A percentile compares a stretch with the other conserved stretches of the same genome.
phyloP scores from a whole-genome alignment of 1,284 basidiomycete genomes.

The Malassezia sp. region DNA sequence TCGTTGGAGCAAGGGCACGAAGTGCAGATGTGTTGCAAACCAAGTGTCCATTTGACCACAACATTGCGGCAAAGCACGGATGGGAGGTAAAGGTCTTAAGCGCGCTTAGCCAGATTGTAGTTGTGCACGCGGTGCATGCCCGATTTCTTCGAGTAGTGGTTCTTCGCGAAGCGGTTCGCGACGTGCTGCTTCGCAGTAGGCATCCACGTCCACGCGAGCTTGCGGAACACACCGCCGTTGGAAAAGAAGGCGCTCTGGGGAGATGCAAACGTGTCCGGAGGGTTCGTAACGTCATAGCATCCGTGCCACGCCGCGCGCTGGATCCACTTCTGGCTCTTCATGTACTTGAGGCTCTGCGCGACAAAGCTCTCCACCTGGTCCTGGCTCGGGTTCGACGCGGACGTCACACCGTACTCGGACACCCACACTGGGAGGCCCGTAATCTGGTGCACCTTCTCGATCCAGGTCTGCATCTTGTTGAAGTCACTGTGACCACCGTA shows the following conservation, averaged over 20 bases:
- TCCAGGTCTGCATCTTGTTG: constrained; percentile 29
- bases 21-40: no score
- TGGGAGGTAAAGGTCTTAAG: no score
- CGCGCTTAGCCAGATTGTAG: no score
- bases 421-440: constrained; percentile 32
- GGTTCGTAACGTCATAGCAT: constrained; percentile 26
- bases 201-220: constrained; percentile 3
- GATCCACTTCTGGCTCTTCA: constrained; percentile 25
- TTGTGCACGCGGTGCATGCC: no score
- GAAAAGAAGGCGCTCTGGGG: constrained; percentile 28
- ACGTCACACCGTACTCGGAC: constrained; percentile 41
- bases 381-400: constrained; percentile 18
- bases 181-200: no score
- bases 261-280: constrained; percentile 33
- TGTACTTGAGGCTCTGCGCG: constrained; percentile 23
- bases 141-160: no score
- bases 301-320: constrained; percentile 38
- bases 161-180: no score
- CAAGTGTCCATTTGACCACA: no score
- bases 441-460: constrained; percentile 23
- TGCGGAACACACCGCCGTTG: constrained; percentile 3
- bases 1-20: no score
- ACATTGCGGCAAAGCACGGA: no score
- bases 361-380: constrained; percentile 28
- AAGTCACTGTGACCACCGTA: constrained; percentile 35